Evolutionary conservation across 805 yeast genomes (phyloP).

Genomic region (Sugiyamaella lignohabitans): DNA sequence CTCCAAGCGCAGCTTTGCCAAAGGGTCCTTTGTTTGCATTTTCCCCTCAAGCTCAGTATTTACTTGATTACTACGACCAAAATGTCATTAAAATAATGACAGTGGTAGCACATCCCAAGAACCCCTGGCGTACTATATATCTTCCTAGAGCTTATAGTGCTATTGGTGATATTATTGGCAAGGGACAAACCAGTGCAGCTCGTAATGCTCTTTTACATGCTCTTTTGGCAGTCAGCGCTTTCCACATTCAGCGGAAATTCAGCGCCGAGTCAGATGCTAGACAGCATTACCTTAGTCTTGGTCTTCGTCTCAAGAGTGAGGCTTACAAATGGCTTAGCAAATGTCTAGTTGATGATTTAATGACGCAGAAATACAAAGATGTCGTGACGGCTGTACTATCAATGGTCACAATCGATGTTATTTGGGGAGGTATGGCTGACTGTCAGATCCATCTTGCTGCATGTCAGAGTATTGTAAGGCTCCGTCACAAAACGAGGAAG

Average conservation of each 20-base stretch:
- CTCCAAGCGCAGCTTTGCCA: background rate
- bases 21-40: background rate
- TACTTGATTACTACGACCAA: conserved; percentile 63
- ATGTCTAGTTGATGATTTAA: conserved; percentile 45
- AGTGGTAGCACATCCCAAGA: conserved; percentile 61
- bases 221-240: conserved; percentile 72
- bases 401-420: conserved; percentile 82
- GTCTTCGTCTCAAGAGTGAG: conserved; percentile 66
- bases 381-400: conserved; percentile 75
- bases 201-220: conserved; percentile 75
- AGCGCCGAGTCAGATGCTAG: conserved; percentile 59
- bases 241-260: conserved; percentile 68
- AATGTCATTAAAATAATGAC: conserved; percentile 78
- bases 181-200: conserved; percentile 69
- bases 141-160: conserved; percentile 79
- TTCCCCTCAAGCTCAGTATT: conserved; percentile 44
- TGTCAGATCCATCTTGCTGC: conserved; percentile 69
- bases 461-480: conserved; percentile 67
- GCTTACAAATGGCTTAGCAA: conserved; percentile 62
- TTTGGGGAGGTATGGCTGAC: conserved; percentile 87
- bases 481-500: conserved; percentile 60
- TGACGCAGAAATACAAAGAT: conserved; percentile 69
- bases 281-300: conserved; percentile 64
- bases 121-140: conserved; percentile 85
- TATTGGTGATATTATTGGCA: conserved; percentile 68